Evolutionary conservation across 345 rosid species (phyloP).

Genomic region (Eucalyptus cladocalyx): DNA sequence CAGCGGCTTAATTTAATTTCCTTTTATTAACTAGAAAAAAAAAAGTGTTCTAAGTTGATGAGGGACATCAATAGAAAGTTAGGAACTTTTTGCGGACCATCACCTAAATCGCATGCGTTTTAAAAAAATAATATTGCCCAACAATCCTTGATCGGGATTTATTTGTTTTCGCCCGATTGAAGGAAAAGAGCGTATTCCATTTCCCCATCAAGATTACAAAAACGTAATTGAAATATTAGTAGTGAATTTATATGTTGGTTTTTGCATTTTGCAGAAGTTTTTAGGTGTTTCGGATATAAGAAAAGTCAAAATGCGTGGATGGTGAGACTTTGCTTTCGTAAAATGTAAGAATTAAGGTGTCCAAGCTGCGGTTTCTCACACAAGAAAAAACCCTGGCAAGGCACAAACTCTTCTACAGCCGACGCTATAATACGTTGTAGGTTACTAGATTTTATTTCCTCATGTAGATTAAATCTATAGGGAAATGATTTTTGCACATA

Average conservation of each 20-base stretch:
- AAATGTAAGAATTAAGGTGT: background rate
- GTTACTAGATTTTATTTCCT: background rate
- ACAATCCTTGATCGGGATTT: background rate
- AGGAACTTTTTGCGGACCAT: background rate
- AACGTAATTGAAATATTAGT: background rate
- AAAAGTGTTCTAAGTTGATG: background rate
- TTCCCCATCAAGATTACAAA: background rate
- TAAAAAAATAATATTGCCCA: background rate
- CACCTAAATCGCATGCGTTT: background rate
- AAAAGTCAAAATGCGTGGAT: background rate
- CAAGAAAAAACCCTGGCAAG: background rate
- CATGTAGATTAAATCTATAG: background rate
- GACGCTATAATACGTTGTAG: background rate
- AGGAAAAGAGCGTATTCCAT: background rate
- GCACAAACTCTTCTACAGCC: background rate
- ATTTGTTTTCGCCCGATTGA: accelerated
- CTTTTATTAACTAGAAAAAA: background rate
- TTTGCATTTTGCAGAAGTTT: background rate
- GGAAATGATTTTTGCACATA: background rate
- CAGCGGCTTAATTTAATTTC: background rate
- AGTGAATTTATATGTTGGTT: background rate
- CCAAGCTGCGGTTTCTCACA: no score
- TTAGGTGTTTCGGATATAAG: background rate
- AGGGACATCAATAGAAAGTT: background rate
- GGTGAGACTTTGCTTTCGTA: background rate